These are phyloP conservation scores for Rosa multiflora DNA, from an alignment of 306 rosid species.

Conservation along the genomic window DNA sequence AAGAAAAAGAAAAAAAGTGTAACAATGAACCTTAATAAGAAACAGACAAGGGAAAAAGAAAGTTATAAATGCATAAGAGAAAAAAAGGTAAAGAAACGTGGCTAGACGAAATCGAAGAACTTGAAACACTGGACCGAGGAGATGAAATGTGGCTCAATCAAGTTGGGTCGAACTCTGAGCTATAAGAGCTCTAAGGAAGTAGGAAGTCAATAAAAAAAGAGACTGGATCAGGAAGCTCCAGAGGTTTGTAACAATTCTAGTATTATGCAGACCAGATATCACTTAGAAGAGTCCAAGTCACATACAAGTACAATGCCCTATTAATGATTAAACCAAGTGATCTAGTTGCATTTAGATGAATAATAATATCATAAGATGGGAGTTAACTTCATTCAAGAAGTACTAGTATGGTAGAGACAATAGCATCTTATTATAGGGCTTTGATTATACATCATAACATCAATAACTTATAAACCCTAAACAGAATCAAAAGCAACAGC, in stretches of 20 bases:
- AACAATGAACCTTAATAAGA: neutral
- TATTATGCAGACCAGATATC: neutral
- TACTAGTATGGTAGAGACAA: neutral
- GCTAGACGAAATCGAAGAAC: neutral
- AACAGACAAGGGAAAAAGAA: neutral
- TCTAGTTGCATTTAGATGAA: neutral
- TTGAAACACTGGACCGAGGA: constrained; percentile 6
- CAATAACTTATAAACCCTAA: neutral
- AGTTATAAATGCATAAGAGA: neutral
- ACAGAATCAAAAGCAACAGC: neutral
- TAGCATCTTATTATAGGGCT: neutral
- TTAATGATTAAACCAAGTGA: neutral
- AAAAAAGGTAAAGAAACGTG: neutral
- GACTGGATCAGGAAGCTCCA: neutral
- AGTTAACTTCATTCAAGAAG: neutral
- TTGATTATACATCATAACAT: neutral
- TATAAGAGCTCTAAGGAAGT: neutral
- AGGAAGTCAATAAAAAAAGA: neutral
- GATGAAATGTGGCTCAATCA: neutral
- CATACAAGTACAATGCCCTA: neutral
- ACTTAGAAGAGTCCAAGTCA: neutral
- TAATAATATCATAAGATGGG: neutral
- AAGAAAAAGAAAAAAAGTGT: neutral
- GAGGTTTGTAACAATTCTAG: neutral
- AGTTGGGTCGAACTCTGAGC: constrained; percentile 12